phyloP scores from a whole-genome alignment of 495 filamentous ascomycete genomes.

The Penicillium psychrofluorescens region DNA sequence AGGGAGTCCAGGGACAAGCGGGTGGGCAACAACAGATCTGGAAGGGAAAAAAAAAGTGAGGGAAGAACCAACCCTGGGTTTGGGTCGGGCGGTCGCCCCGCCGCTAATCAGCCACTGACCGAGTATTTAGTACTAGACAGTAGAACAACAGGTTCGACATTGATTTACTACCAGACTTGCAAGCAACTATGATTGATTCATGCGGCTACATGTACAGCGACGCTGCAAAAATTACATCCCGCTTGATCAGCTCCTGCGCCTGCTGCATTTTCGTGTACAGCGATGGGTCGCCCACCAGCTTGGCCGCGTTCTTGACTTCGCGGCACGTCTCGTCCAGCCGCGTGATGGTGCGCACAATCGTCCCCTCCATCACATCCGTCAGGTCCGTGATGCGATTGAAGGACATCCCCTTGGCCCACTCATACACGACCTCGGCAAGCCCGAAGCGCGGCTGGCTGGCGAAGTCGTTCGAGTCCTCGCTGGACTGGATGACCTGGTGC shows the following conservation, averaged over 20 bases:
- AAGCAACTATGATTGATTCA: no score
- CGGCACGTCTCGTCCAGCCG: slow-evolving; percentile 91
- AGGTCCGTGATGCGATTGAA: slow-evolving; percentile 97
- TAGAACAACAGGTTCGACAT: no score
- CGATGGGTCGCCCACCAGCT: slow-evolving; percentile 91
- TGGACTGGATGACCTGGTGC: slow-evolving; percentile 83
- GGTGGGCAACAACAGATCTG: neutral
- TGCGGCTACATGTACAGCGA: slow-evolving; percentile 63
- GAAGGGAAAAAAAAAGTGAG: neutral
- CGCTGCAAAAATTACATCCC: slow-evolving; percentile 88
- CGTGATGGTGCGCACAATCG: slow-evolving; percentile 89
- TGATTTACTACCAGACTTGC: no score
- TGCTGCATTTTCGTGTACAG: slow-evolving; percentile 93
- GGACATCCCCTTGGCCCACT: slow-evolving; percentile 95
- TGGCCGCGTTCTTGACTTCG: slow-evolving; percentile 93
- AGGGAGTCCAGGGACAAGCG: neutral
- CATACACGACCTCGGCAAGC: slow-evolving; percentile 94
- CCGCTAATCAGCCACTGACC: slow-evolving; percentile 36
- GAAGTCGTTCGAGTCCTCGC: slow-evolving; percentile 89
- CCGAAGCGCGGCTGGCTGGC: slow-evolving; percentile 81
- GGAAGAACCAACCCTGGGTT: slow-evolving; percentile 23
- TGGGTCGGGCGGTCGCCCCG: slow-evolving; percentile 34
- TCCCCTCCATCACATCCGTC: slow-evolving; percentile 94
- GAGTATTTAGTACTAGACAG: neutral
- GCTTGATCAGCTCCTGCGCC: slow-evolving; percentile 93